Base-by-base conservation (phyloP, 2,329 filamentous ascomycete species). In the Aureobasidium lini region DNA sequence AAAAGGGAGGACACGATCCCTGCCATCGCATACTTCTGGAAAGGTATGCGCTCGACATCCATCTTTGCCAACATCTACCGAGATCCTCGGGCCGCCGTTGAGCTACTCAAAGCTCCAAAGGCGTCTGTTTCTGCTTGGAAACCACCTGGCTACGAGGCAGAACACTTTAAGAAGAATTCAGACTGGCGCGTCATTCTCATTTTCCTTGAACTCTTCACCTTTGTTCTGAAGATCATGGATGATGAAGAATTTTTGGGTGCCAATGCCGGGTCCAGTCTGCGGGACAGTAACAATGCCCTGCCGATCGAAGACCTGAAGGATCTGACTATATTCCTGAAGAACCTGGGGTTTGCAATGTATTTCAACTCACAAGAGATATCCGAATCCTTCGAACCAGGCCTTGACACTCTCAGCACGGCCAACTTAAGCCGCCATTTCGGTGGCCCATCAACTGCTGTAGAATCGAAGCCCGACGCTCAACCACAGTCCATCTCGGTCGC, bases 131-230 rank as follows among this genome's bases (percentile, higher is more conserved):
- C 62, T 50, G 29, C 62, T 6, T 64, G 59, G 60, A 71, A 72
- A 61, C 66, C 70, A 9, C 69, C 72, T 6, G 62, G 66, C 32
- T 64, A 70, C 39, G 44, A 67, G 28, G 65, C 70, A 13, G 68
- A 70, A 36, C 68, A 72, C 70, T 57, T 67, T 65, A 63, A 79
- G 69, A 72, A 78, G 73, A 74, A 79, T 29, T 81, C 86, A 65
- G 90, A 97, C 69, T 99, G 94, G 94, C 86, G 88, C 16, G 86
- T 94, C 1, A 84, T 96, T 43, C 78, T 97, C 0, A 81, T 99
- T 53, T 97, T 99, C 69, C 80, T 99, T 6, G 94, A 99, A 67
- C 81, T 99, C 0, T 99, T 96, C 70, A 90, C 88, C 2, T 97
- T 97, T 70, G 84, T 96, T 2, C 77, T 97, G 11, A 88, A 94